phyloP scores from a whole-genome alignment of 2,329 filamentous ascomycete species.

The Aaosphaeria pasadenensis region DNA sequence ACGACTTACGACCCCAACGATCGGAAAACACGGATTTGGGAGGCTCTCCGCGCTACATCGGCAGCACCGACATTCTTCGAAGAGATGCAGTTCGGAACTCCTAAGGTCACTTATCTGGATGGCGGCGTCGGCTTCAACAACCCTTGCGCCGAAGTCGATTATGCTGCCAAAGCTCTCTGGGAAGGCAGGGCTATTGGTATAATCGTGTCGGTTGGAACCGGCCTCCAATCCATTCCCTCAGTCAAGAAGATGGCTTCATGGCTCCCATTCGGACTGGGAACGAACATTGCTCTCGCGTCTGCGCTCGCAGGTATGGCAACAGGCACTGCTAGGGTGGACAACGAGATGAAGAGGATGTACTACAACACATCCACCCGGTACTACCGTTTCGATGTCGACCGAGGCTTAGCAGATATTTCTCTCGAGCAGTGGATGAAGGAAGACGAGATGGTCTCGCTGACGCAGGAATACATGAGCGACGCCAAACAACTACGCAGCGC shows the following conservation, averaged over 20 bases:
- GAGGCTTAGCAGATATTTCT: conserved; percentile 36
- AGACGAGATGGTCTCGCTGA: conserved; percentile 39
- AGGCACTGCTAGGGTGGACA: conserved; percentile 37
- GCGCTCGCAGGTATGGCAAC: conserved; percentile 39
- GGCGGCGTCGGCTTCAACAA: conserved; percentile 52
- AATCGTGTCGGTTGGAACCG: conserved; percentile 39
- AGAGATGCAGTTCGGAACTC: conserved; percentile 48
- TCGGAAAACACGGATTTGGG: conserved; percentile 43
- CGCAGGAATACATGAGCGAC: conserved; percentile 38
- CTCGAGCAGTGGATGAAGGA: conserved; percentile 42
- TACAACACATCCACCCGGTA: conserved; percentile 34
- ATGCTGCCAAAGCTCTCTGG: conserved; percentile 44
- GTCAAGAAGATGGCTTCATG: conserved; percentile 35
- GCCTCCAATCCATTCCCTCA: conserved; percentile 37
- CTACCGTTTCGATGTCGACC: conserved; percentile 40
- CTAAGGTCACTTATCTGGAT: conserved; percentile 49
- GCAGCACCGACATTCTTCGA: conserved; percentile 52
- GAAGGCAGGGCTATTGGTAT: conserved; percentile 35
- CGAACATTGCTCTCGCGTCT: conserved; percentile 34
- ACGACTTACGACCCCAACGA: conserved; percentile 40
- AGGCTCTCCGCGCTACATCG: conserved; percentile 51
- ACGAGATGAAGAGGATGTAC: conserved; percentile 42
- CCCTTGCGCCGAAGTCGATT: conserved; percentile 50
- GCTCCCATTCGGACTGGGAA: conserved; percentile 39
- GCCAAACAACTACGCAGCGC: conserved; percentile 28